phyloP scores from a whole-genome alignment of 2,329 filamentous ascomycete genomes.

The Boeremia exigua region DNA sequence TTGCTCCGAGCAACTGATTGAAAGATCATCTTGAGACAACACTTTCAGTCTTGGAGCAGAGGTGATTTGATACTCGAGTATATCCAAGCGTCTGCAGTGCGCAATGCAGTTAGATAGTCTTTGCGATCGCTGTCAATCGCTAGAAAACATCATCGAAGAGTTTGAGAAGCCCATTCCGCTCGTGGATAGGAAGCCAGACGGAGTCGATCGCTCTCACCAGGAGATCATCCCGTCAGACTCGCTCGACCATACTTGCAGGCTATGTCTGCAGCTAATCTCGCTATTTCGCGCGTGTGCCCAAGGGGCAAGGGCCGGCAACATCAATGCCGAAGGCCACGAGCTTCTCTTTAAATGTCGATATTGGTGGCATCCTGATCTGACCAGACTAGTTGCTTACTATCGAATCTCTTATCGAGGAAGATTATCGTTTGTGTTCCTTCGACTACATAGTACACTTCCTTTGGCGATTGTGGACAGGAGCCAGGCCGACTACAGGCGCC shows the following conservation, averaged over 20 bases:
- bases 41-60: too few relatives aligned
- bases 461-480: neutral
- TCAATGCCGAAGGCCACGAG: neutral
- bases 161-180: neutral
- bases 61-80: too few relatives aligned
- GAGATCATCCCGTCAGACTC: neutral
- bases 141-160: neutral
- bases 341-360: conserved; percentile 1
- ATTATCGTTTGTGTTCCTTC: neutral
- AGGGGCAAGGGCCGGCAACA: neutral
- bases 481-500: neutral
- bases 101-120: neutral
- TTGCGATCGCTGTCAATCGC: neutral
- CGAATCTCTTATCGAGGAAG: neutral
- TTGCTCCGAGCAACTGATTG: neutral
- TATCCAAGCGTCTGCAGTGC: too few relatives aligned
- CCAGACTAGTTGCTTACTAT: neutral
- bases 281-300: neutral
- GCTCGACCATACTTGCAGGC: neutral
- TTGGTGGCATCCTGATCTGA: conserved; percentile 1
- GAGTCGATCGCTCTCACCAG: neutral
- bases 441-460: neutral
- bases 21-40: too few relatives aligned
- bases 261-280: neutral
- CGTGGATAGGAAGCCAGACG: neutral